phyloP scores from a whole-genome alignment of 768 basidiomycete species.

The Xanthoconium purpureum region DNA sequence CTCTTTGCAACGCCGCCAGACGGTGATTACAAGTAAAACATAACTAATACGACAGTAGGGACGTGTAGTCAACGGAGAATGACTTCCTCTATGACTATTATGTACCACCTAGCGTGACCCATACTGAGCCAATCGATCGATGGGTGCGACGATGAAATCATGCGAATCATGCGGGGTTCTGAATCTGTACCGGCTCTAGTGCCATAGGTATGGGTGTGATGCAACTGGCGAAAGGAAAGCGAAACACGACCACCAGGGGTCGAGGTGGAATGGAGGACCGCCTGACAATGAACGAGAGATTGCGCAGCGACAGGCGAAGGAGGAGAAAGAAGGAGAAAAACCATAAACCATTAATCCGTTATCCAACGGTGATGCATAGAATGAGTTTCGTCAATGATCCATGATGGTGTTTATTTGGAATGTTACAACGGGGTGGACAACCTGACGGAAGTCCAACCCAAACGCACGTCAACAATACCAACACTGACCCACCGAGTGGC shows the following conservation, averaged over 20 bases:
- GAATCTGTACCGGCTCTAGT: constrained; percentile 3
- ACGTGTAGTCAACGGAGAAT: neutral
- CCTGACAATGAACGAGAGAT: neutral
- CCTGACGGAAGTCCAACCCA: neutral
- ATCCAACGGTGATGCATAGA: constrained; percentile 5
- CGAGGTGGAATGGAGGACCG: neutral
- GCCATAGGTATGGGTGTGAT: constrained; percentile 2
- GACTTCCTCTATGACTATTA: neutral
- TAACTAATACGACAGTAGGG: neutral
- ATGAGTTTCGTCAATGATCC: neutral
- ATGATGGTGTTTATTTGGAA: constrained; percentile 3
- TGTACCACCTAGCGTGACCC: neutral
- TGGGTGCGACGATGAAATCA: neutral
- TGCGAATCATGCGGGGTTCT: neutral
- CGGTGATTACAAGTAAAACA: constrained; percentile 1
- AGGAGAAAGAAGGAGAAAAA: neutral
- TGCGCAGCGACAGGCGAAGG: neutral
- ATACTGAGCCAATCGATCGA: neutral
- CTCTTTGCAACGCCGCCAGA: neutral
- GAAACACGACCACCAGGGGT: neutral
- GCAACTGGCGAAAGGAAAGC: neutral
- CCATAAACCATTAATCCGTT: neutral
- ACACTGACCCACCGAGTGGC: neutral
- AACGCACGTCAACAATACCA: neutral
- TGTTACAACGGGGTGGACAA: neutral